Evolutionary conservation across 2,329 filamentous ascomycete species (phyloP).

Genomic region (Aspergillus unguis): DNA sequence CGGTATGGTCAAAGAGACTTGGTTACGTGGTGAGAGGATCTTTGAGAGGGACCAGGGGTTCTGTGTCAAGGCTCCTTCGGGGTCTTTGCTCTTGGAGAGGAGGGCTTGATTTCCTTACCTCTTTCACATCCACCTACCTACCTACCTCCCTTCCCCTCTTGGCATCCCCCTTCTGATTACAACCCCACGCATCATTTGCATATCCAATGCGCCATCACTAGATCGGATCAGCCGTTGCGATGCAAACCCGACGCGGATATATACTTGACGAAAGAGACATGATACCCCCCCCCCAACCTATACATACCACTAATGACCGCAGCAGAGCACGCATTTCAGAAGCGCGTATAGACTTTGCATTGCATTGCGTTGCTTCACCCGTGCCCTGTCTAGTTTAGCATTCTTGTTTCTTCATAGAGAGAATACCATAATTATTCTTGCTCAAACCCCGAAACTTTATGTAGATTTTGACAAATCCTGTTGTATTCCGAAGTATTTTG

Average conservation of each 20-base stretch:
- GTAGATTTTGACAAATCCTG: too few species aligned
- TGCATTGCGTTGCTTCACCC: neutral
- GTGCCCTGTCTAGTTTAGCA: neutral
- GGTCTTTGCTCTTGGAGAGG: conserved; percentile 41
- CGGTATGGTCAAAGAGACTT: conserved; percentile 80
- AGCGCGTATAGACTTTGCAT: conserved; percentile 17
- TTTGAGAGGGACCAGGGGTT: conserved; percentile 62
- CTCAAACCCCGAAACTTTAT: too few species aligned
- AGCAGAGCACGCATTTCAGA: conserved; percentile 12
- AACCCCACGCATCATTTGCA: neutral
- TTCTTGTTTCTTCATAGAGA: conserved; percentile 7
- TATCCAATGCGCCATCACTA: conserved; percentile 2
- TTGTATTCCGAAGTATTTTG: neutral
- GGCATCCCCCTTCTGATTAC: neutral
- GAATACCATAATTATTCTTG: conserved; percentile 4
- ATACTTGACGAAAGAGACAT: conserved; percentile 1
- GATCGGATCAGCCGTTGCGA: neutral
- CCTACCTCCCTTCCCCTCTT: neutral
- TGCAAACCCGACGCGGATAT: neutral
- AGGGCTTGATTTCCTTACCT: conserved; percentile 28
- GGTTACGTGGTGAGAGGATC: conserved; percentile 73
- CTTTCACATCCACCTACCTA: neutral
- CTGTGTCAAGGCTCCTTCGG: conserved; percentile 32
- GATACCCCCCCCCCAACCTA: neutral
- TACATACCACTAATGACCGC: conserved; percentile 12